phyloP scores from a whole-genome alignment of 2,329 filamentous ascomycete species.

The Trichoderma aggressivum region DNA sequence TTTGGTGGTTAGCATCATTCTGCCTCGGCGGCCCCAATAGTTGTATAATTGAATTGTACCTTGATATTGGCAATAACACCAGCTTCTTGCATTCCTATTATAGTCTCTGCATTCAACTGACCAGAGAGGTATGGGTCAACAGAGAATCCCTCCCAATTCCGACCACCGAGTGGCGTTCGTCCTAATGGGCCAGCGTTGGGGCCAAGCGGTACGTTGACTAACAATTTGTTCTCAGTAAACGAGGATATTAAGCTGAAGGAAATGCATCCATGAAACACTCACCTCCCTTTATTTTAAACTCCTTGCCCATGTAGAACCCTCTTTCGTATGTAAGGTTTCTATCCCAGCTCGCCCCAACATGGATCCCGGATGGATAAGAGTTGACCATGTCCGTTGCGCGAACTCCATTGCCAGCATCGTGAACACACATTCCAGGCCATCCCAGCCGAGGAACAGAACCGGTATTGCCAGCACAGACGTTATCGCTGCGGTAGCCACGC shows the following conservation, averaged over 20 bases:
- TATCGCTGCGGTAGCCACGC: conserved; percentile 51
- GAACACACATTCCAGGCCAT: conserved; percentile 48
- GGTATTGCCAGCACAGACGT: conserved; percentile 47
- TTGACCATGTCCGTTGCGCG: conserved; percentile 47
- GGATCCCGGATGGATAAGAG: conserved; percentile 46
- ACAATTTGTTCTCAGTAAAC: neutral
- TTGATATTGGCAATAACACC: conserved; percentile 77
- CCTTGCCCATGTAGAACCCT: conserved; percentile 51
- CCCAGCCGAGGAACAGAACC: conserved; percentile 43
- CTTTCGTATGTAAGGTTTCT: conserved; percentile 49
- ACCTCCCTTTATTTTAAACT: conserved; percentile 55
- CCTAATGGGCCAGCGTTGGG: conserved; percentile 70
- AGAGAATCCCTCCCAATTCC: conserved; percentile 75
- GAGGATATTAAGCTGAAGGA: too few relatives aligned
- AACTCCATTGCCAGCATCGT: conserved; percentile 49
- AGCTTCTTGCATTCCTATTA: conserved; percentile 71
- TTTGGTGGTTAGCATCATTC: neutral
- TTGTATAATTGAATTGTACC: conserved; percentile 26
- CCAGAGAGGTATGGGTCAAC: conserved; percentile 70
- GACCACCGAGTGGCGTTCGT: conserved; percentile 65
- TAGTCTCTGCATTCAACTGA: conserved; percentile 65
- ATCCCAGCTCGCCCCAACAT: conserved; percentile 53
- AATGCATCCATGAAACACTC: conserved; percentile 35
- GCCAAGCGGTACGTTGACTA: conserved; percentile 65
- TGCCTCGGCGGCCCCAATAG: too few relatives aligned